Evolutionary conservation across 176 grass and related monocot species (phyloP).

Genomic region (Chrysopogon serrulatus): DNA sequence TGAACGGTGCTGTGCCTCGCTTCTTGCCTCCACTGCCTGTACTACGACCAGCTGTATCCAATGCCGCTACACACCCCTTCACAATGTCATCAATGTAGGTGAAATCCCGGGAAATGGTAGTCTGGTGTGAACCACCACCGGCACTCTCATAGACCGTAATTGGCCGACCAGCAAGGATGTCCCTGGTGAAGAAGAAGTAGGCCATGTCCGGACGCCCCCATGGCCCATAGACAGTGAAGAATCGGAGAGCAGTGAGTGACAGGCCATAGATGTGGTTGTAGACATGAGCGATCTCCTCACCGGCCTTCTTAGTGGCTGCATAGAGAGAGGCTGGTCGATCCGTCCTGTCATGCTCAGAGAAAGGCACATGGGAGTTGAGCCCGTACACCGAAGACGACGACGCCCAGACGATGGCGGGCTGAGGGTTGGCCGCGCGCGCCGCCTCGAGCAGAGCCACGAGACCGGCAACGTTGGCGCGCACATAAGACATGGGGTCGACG

Average conservation of each 20-base stretch:
- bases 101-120: conserved; percentile 75
- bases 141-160: conserved; percentile 73
- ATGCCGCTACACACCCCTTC: conserved; percentile 66
- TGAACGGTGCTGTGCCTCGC: conserved; percentile 56
- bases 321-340: conserved; percentile 85
- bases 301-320: conserved; percentile 83
- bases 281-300: conserved; percentile 88
- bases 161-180: conserved; percentile 63
- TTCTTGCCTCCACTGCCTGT: conserved; percentile 73
- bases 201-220: conserved; percentile 88
- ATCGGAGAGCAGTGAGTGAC: conserved; percentile 70
- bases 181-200: conserved; percentile 77
- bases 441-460: conserved; percentile 72
- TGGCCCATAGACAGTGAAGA: conserved; percentile 81
- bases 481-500: conserved; percentile 71
- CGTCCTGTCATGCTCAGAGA: conserved; percentile 79
- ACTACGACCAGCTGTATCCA: conserved; percentile 68
- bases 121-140: conserved; percentile 47
- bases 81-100: conserved; percentile 93
- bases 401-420: conserved; percentile 83
- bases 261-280: conserved; percentile 95
- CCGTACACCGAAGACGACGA: conserved; percentile 83
- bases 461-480: conserved; percentile 67
- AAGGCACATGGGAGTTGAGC: conserved; percentile 73
- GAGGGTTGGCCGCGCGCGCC: conserved; percentile 54